Evolutionary conservation across 306 rosid species (phyloP).

Genomic region (Hippophae rhamnoides): DNA sequence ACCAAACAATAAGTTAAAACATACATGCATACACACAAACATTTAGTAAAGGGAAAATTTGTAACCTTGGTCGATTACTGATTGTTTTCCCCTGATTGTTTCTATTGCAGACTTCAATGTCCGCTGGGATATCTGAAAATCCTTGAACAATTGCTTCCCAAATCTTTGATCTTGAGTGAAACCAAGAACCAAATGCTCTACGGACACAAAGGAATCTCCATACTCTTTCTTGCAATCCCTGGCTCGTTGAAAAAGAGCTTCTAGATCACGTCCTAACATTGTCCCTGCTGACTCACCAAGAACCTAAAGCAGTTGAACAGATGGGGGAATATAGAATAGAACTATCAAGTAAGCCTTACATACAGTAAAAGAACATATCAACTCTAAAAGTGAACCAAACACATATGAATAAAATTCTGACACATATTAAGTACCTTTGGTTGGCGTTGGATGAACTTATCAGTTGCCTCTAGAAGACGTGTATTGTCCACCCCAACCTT

Average conservation of each 20-base stretch:
- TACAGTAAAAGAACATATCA: not conserved
- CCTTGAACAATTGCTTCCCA: slow-evolving; percentile 73
- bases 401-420: not conserved
- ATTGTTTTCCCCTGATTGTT: slow-evolving; percentile 81
- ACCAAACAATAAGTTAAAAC: not conserved
- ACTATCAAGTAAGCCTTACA: not conserved
- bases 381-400: not conserved
- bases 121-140: slow-evolving; percentile 66
- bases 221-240: slow-evolving; percentile 83
- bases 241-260: slow-evolving; percentile 80
- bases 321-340: slow-evolving; percentile 9
- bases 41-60: not conserved
- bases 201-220: slow-evolving; percentile 93
- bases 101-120: slow-evolving; percentile 72
- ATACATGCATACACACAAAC: not conserved
- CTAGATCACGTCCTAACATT: slow-evolving; percentile 95
- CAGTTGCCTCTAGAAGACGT: slow-evolving; percentile 78
- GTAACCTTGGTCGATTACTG: slow-evolving; percentile 93
- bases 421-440: slow-evolving; percentile 59
- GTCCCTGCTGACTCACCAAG: slow-evolving; percentile 76
- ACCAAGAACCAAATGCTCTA: slow-evolving; percentile 94
- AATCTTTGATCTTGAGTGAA: slow-evolving; percentile 70
- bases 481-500: slow-evolving; percentile 82
- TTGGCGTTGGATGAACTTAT: slow-evolving; percentile 82
- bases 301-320: slow-evolving; percentile 39